These are phyloP conservation scores for Marasmius sp. DNA, from an alignment of 1,284 basidiomycete genomes.

Conservation along the genomic window DNA sequence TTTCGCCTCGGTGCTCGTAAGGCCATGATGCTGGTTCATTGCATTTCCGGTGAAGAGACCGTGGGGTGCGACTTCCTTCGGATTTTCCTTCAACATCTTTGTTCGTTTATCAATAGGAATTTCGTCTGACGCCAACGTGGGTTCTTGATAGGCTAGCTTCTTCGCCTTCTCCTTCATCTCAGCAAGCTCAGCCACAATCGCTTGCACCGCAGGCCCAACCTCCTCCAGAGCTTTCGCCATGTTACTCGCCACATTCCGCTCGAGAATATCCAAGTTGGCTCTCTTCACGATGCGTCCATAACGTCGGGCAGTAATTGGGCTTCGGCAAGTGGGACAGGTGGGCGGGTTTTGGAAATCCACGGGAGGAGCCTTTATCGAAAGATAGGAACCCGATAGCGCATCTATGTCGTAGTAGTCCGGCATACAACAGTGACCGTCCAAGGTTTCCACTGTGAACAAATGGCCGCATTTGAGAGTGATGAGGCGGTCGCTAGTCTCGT, in stretches of 20 bases:
- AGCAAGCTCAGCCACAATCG: conserved; percentile 19
- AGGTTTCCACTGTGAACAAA: conserved; percentile 69
- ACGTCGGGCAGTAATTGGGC: conserved; percentile 48
- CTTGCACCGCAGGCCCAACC: conserved; percentile 14
- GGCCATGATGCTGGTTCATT: conserved; percentile 21
- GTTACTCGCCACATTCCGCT: conserved; percentile 46
- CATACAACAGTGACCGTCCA: conserved; percentile 62
- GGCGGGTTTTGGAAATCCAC: conserved; percentile 44
- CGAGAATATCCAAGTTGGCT: conserved; percentile 51
- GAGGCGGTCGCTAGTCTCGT: conserved; percentile 48
- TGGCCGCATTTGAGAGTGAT: conserved; percentile 66
- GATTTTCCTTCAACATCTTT: background rate
- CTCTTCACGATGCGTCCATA: conserved; percentile 55
- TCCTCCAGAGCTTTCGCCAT: conserved; percentile 37
- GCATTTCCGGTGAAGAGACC: conserved; percentile 12
- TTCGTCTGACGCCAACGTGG: background rate
- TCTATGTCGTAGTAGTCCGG: conserved; percentile 47
- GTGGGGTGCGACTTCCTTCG: conserved; percentile 11
- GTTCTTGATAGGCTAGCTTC: background rate
- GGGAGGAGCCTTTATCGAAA: conserved; percentile 39
- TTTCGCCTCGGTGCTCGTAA: conserved; percentile 28
- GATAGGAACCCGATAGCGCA: conserved; percentile 36
- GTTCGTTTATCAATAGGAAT: background rate
- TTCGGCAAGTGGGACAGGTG: conserved; percentile 56
- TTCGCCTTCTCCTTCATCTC: conserved; percentile 16